phyloP scores from a whole-genome alignment of 257 asterid species.

The Forsythia viridissima region DNA sequence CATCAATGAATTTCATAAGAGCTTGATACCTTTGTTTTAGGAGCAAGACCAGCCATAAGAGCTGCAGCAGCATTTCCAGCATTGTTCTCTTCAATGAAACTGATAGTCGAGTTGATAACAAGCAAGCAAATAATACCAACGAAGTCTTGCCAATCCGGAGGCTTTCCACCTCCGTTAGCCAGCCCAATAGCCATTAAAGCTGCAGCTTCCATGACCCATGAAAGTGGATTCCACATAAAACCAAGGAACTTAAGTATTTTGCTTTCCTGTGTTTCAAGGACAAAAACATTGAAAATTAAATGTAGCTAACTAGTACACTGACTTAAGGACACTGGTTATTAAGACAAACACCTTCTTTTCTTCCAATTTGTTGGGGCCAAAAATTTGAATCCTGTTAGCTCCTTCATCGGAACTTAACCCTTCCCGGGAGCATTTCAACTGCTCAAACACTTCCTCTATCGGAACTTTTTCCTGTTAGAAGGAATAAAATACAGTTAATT shows the following conservation, averaged over 20 bases:
- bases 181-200: slow-evolving; percentile 96
- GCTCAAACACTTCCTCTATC: slow-evolving; percentile 92
- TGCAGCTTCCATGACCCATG: slow-evolving; percentile 99
- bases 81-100: slow-evolving; percentile 11
- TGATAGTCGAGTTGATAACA: slow-evolving; percentile 2
- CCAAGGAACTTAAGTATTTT: slow-evolving; percentile 90
- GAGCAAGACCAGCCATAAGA: slow-evolving; percentile 7
- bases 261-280: slow-evolving; percentile 65
- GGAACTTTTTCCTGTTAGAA: slow-evolving; percentile 80
- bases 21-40: background rate
- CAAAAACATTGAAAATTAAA: background rate
- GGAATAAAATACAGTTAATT: background rate
- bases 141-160: slow-evolving; percentile 98
- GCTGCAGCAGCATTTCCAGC: background rate
- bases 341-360: slow-evolving; percentile 67
- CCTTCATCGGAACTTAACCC: slow-evolving; percentile 82
- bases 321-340: background rate
- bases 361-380: slow-evolving; percentile 96
- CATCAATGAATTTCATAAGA: background rate
- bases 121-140: slow-evolving; percentile 17
- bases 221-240: slow-evolving; percentile 98
- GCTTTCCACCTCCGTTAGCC: slow-evolving; percentile 89
- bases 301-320: background rate
- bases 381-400: slow-evolving; percentile 80
- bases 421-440: slow-evolving; percentile 82